Conservation (phyloP, 23 red algal species). For the Agarophyton chilense region DNA sequence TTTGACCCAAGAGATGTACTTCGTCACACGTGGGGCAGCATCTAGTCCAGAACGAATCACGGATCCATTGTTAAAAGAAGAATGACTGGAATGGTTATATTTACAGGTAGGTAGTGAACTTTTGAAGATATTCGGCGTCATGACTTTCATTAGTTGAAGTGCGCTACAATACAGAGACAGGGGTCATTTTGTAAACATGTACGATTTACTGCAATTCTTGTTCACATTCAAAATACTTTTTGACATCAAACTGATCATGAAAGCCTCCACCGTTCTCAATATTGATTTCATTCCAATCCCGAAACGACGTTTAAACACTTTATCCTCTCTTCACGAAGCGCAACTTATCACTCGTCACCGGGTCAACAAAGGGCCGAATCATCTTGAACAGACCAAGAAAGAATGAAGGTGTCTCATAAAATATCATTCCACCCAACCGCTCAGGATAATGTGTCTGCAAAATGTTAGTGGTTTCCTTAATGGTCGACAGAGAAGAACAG, state of each 20-base stretch:
- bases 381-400: conserved; percentile 75
- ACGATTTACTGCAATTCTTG: background rate
- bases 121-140: too few species aligned
- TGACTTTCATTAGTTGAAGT: too few species aligned
- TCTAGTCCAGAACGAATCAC: too few species aligned
- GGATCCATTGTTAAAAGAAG: too few species aligned
- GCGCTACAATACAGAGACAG: background rate
- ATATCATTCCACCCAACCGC: conserved; percentile 73
- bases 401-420: conserved; percentile 72
- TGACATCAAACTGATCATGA: conserved; percentile 1
- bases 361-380: conserved; percentile 94
- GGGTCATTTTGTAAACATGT: background rate
- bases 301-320: conserved; percentile 1
- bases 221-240: conserved; percentile 34
- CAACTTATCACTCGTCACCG: conserved; percentile 80
- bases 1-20: too few species aligned
- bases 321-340: conserved; percentile 55
- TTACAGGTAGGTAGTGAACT: too few species aligned
- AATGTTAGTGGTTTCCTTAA: conserved; percentile 65
- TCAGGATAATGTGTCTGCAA: conserved; percentile 89
- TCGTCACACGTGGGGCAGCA: too few species aligned
- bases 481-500: conserved; percentile 38
- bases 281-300: conserved; percentile 25
- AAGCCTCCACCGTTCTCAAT: conserved; percentile 43
- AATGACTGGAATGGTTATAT: too few species aligned